Percentiles rank a stretch among this genome's conserved stretches.
These are phyloP conservation scores for Solanum chaucha DNA, from an alignment of 257 asterid species.

Conservation along the genomic window DNA sequence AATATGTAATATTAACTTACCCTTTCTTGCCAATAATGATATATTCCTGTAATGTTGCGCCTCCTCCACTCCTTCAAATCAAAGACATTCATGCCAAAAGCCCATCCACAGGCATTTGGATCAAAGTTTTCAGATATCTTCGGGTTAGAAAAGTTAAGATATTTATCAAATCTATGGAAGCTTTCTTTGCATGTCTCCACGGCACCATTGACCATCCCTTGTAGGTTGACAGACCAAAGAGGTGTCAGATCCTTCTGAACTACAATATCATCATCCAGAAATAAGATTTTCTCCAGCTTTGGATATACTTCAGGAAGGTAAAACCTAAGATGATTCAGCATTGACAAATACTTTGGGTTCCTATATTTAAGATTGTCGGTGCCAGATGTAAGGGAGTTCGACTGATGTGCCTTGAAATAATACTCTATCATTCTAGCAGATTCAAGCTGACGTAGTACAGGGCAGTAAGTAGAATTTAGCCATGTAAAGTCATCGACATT, in stretches of 20 bases:
- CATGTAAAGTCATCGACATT: constrained; percentile 82
- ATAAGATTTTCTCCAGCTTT: constrained; percentile 72
- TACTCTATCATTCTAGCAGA: constrained; percentile 87
- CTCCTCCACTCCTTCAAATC: constrained; percentile 83
- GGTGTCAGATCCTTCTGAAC: constrained; percentile 93
- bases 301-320: constrained; percentile 94
- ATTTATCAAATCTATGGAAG: constrained; percentile 89
- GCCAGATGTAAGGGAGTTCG: constrained; percentile 56
- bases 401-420: constrained; percentile 89
- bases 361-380: constrained; percentile 87
- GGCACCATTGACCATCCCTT: constrained; percentile 94
- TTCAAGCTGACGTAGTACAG: constrained; percentile 90
- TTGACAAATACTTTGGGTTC: constrained; percentile 88
- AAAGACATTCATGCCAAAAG: constrained; percentile 89
- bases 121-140: constrained; percentile 71
- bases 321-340: constrained; percentile 92
- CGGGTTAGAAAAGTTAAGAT: constrained; percentile 85
- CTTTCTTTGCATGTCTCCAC: constrained; percentile 96
- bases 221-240: constrained; percentile 72
- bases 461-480: constrained; percentile 92
- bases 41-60: constrained; percentile 85
- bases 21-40: constrained; percentile 83
- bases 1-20: constrained; percentile 22
- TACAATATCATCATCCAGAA: constrained; percentile 90
- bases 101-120: constrained; percentile 95